These are phyloP conservation scores for Podaxis pistillaris DNA, from an alignment of 768 basidiomycete genomes.

Conservation along the genomic window DNA sequence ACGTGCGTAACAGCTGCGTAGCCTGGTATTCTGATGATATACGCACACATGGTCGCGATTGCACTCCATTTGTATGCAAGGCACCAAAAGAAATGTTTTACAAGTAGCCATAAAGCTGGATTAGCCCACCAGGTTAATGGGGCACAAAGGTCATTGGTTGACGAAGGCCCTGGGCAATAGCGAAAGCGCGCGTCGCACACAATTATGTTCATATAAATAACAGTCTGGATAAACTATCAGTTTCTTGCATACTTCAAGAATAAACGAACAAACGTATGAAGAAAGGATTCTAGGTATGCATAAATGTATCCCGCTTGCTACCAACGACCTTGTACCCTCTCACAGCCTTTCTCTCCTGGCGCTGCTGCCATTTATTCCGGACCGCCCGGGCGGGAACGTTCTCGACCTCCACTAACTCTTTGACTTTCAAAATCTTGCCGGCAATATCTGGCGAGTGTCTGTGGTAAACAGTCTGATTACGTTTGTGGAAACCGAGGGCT, in stretches of 20 bases:
- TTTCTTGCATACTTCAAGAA: background rate
- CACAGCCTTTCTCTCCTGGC: constrained; percentile 60
- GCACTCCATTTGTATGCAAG: too few species aligned
- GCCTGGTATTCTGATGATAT: too few species aligned
- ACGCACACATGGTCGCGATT: too few species aligned
- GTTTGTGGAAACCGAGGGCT: constrained; percentile 80
- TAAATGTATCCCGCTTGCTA: constrained; percentile 29
- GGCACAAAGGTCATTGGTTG: too few species aligned
- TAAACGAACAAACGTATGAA: background rate
- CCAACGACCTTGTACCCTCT: constrained; percentile 66
- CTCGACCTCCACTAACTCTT: constrained; percentile 86
- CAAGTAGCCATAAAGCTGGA: too few species aligned
- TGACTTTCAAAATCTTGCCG: constrained; percentile 83
- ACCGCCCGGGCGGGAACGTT: constrained; percentile 75
- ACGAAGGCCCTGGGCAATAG: too few species aligned
- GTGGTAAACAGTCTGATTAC: constrained; percentile 85
- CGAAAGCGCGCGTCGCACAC: background rate
- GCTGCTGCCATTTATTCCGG: constrained; percentile 67
- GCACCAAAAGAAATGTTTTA: too few species aligned
- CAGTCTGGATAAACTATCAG: background rate
- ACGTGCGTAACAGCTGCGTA: too few species aligned
- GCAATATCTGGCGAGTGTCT: constrained; percentile 70
- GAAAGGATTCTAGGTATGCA: constrained; percentile 24
- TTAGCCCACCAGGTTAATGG: too few species aligned
- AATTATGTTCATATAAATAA: background rate